Evolutionary conservation across 2,329 filamentous ascomycete genomes (phyloP), one percentile per base, ranked within the genome.

Genomic region (Talaromyces pinophilus): DNA sequence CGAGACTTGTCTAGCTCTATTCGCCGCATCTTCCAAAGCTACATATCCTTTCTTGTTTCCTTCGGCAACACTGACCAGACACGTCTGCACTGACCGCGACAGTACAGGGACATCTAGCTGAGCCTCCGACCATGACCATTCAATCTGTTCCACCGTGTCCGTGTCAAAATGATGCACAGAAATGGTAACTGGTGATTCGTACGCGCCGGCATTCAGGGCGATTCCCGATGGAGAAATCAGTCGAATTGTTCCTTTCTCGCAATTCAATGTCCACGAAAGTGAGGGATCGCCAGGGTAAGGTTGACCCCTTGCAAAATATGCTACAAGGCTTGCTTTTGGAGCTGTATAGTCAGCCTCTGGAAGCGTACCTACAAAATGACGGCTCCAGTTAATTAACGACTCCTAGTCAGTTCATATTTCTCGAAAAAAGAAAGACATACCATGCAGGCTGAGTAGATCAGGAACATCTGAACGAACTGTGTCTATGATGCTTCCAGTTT

Each of bases 21-120:
- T 25, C 19, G 40, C 62, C 2, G 50, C 63, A 28, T 65, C 63
- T 48, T 65, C 63, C 55, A 65, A 19, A 17, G 25, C 28, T 13
- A 65, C 63, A 50, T 65, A 65, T 38, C 63, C 55, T 6, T 65
- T 19, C 28, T 61, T 50, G 17, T 50, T 61, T 48, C 55, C 55
- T 28, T 65, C 13, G 0, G 63, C 63, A 61, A 65, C 17, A 10
- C 22, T 61, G 6, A 65, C 63, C 30, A 65, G 57, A 61, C 42
- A 48, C 1, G 40, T 61, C 25, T 59, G 52, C 40, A 65, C 55
- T 38, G 63, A 65, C n/a, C 63, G 22, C 28, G 63, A 57, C 8
- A 22, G 38, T 5, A 61, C 10, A 30, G 63, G 57, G 30, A 65
- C 63, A 15, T 50, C 54, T 50, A 60, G 15, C 42, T 65, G 63